Base-by-base conservation (phyloP, 106 monocot genomes). In the Vanilla planifolia region DNA sequence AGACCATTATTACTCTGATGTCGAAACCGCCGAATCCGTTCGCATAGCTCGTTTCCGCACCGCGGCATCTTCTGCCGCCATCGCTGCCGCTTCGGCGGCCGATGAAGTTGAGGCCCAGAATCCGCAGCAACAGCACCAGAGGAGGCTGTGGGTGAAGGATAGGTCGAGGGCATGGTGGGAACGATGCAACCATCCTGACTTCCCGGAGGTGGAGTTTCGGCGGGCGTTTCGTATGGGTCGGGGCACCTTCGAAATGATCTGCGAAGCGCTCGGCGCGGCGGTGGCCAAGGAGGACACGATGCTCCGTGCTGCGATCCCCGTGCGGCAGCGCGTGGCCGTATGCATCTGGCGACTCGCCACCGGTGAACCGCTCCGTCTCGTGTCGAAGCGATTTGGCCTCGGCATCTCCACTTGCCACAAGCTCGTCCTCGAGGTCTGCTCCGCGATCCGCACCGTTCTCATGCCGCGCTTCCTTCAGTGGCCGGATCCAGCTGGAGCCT, bases 381-480 rank as follows among this genome's bases (percentile, higher is more conserved):
- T 83, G 1, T 83, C 82, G 22, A 83, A 83, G 66, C 65, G 77
- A 23, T 83, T 83, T 58, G 66, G 66, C 28, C 67, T 61, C 28
- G 73, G 66, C 29, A 66, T 88, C 67, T 83, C 88, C 42, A 88
- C 88, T 22, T 88, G 88, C 60, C 88, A 88, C 64, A 88, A 88
- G 67, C 83, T 88, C 37, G 83, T 83, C 46, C 83, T 88, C 20
- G 88, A 88, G 67, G 88, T 88, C 50, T 88, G 88, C 79, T 67
- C 73, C 48, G 83, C 88, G 3, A 83, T 88, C 53, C 70, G 61
- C 60, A 64, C 73, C 55, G 74, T 88, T 2, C 73, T 88, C 42
- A 88, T 88, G 88, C 79, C 83, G 24, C 73, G 61, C 21, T 88
- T 67, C 80, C 71, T 88, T 23, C 83, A 68, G 70, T 88, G 88